These are phyloP conservation scores for Haematococcus sp. DNA, from an alignment of 139 green algal genomes.

Conservation along the genomic window DNA sequence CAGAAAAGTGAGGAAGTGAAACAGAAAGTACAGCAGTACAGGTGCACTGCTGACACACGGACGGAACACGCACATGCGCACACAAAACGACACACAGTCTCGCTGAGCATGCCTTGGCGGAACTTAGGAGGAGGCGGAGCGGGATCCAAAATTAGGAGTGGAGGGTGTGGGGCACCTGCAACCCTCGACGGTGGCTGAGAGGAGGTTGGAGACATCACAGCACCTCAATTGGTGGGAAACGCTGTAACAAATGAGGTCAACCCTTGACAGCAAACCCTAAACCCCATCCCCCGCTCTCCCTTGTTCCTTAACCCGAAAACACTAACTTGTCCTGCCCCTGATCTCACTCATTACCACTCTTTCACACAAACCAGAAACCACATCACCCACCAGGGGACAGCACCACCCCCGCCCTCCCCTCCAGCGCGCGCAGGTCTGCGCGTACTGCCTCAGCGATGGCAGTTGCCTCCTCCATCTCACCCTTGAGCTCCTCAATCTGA, in stretches of 20 bases:
- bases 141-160: no score
- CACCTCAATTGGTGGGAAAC: constrained; percentile 34
- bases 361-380: not conserved
- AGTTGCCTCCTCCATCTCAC: constrained; percentile 76
- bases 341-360: not conserved
- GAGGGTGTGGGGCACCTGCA: no score
- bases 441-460: constrained; percentile 61
- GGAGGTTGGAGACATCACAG: constrained; percentile 52
- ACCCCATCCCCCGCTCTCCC: not conserved
- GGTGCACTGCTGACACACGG: no score
- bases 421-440: constrained; percentile 46
- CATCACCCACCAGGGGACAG: not conserved
- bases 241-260: not conserved
- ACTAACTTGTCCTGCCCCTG: not conserved
- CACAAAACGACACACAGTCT: no score
- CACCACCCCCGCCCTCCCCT: constrained; percentile 15
- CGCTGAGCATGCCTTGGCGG: no score
- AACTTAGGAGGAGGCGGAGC: no score
- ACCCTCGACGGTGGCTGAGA: no score
- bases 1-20: no score
- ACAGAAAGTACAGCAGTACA: no score
- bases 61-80: no score
- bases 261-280: not conserved
- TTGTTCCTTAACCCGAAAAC: not conserved
- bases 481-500: constrained; percentile 72